These are phyloP conservation scores for Lonicera japonica DNA, from an alignment of 129 eudicot species.

Conservation along the genomic window DNA sequence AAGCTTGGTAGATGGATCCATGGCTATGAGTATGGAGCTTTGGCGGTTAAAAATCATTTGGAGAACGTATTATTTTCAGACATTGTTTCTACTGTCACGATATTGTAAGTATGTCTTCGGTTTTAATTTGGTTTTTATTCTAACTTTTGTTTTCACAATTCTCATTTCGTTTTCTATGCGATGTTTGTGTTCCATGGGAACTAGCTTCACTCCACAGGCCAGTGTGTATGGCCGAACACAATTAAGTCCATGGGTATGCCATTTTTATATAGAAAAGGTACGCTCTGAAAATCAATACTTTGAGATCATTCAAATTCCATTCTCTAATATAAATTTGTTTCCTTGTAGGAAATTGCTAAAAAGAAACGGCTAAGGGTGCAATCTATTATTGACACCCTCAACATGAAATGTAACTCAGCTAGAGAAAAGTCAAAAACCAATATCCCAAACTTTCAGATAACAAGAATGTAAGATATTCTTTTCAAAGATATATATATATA, in stretches of 20 bases:
- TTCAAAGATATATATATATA: neutral
- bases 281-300: neutral
- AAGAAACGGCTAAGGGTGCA: slow-evolving; percentile 42
- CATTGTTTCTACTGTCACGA: slow-evolving; percentile 58
- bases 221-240: slow-evolving; percentile 15
- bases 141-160: slow-evolving; percentile 1
- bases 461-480: slow-evolving; percentile 41
- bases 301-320: neutral
- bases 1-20: slow-evolving; percentile 52
- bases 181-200: slow-evolving; percentile 3
- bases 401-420: slow-evolving; percentile 29
- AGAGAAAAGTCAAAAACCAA: slow-evolving; percentile 30
- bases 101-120: slow-evolving; percentile 36
- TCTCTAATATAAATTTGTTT: neutral
- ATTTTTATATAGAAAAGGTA: slow-evolving; percentile 83
- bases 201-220: slow-evolving; percentile 45
- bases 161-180: neutral
- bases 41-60: slow-evolving; percentile 72
- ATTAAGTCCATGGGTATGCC: slow-evolving; percentile 77
- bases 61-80: slow-evolving; percentile 56
- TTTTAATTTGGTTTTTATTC: neutral
- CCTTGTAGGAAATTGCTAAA: slow-evolving; percentile 48
- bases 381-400: slow-evolving; percentile 48
- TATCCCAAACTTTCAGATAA: slow-evolving; percentile 54
- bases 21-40: slow-evolving; percentile 85